These are phyloP conservation scores for Colletotrichum theobromicola DNA, from an alignment of 2,329 filamentous ascomycete species.

Conservation along the genomic window DNA sequence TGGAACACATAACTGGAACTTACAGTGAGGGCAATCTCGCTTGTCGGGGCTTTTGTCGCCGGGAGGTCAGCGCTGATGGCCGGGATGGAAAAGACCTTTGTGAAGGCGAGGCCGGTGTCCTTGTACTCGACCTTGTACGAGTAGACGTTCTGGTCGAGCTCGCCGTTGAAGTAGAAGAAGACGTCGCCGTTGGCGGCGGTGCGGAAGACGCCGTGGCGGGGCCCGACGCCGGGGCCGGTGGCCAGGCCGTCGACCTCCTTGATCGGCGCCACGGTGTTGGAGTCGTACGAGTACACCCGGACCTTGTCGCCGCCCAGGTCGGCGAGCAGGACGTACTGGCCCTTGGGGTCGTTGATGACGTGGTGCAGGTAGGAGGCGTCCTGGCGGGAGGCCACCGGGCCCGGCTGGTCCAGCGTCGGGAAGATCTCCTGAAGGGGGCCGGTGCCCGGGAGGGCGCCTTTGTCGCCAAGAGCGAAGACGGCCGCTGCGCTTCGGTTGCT, in stretches of 20 bases:
- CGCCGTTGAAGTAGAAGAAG: slow-evolving; percentile 26
- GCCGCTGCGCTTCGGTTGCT: slow-evolving; percentile 20
- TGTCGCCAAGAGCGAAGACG: slow-evolving; percentile 18
- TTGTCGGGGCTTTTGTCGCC: slow-evolving; percentile 20
- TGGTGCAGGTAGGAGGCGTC: slow-evolving; percentile 20
- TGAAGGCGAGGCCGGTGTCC: slow-evolving; percentile 22
- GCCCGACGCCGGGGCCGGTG: slow-evolving; percentile 20
- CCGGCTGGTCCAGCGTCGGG: slow-evolving; percentile 21
- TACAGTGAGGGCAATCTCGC: slow-evolving; percentile 25
- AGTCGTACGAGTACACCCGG: slow-evolving; percentile 20
- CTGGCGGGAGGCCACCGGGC: slow-evolving; percentile 18
- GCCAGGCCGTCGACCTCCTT: slow-evolving; percentile 18
- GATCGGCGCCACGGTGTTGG: slow-evolving; percentile 19
- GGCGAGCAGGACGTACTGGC: slow-evolving; percentile 14
- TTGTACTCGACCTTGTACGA: slow-evolving; percentile 25
- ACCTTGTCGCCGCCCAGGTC: slow-evolving; percentile 21
- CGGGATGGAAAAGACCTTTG: slow-evolving; percentile 23
- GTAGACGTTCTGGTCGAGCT: slow-evolving; percentile 25
- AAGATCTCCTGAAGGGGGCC: slow-evolving; percentile 22
- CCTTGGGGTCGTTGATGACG: slow-evolving; percentile 20
- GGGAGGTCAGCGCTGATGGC: slow-evolving; percentile 18
- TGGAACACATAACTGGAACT: background rate
- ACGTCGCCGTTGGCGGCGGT: slow-evolving; percentile 17
- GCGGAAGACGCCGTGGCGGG: slow-evolving; percentile 25
- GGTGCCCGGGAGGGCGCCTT: slow-evolving; percentile 21